A percentile compares a stretch with the other conserved stretches of the same genome.
Conservation (phyloP, 495 filamentous ascomycete species). For the Daldinia childiae region DNA sequence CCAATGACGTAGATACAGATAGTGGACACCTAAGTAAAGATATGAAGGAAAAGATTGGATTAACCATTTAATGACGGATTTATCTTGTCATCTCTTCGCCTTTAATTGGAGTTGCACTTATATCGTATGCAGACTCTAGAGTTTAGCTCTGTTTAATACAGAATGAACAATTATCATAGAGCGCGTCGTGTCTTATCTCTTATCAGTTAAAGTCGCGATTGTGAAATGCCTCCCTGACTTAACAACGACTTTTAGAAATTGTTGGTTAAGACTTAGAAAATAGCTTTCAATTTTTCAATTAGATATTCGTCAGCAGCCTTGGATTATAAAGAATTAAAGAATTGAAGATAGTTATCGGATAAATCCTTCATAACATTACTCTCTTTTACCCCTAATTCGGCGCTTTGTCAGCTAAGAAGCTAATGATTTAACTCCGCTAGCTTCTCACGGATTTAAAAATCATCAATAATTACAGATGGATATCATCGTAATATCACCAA, state of each 20-base stretch:
- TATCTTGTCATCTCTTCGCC: neutral
- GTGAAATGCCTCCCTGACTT: neutral
- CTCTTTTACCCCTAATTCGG: neutral
- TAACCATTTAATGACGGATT: neutral
- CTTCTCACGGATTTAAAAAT: neutral
- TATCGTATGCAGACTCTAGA: neutral
- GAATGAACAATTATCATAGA: neutral
- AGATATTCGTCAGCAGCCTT: neutral
- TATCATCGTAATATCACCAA: neutral
- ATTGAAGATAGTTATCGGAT: too few species aligned
- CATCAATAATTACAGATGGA: neutral
- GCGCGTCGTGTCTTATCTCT: neutral
- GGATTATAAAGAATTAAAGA: neutral
- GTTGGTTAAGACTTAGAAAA: too few species aligned
- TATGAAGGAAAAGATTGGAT: neutral
- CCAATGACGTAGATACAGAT: conserved; percentile 21
- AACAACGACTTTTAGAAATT: neutral
- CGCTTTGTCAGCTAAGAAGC: neutral
- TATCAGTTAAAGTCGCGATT: neutral
- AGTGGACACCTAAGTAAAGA: neutral
- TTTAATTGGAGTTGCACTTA: neutral
- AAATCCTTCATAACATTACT: neutral
- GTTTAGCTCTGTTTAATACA: neutral
- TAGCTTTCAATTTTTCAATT: neutral
- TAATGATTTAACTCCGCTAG: neutral